A percentile compares a stretch with the other conserved stretches of the same genome.
These are phyloP conservation scores for Rhodamnia rubescens DNA, from an alignment of 345 rosid genomes.

Conservation along the genomic window DNA sequence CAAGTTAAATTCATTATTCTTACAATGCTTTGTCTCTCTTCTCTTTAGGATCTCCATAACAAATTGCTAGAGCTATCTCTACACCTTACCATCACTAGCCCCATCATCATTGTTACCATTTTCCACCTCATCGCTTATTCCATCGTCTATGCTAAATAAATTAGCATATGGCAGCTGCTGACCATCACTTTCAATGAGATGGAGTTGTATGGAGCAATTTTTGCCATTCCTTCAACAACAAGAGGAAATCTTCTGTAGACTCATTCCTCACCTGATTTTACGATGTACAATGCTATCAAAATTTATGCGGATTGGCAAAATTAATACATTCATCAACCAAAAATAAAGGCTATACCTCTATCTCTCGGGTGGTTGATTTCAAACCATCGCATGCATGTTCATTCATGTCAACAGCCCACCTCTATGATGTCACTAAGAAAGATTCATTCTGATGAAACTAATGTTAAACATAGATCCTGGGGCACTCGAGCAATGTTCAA, in stretches of 20 bases:
- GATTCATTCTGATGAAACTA: neutral
- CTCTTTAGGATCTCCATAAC: slow-evolving; percentile 37
- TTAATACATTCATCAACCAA: neutral
- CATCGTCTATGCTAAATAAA: slow-evolving; percentile 7
- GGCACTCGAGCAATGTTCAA: slow-evolving; percentile 32
- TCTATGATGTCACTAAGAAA: slow-evolving; percentile 12
- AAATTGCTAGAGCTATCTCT: slow-evolving; percentile 26
- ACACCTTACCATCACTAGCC: slow-evolving; percentile 29
- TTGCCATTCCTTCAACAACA: slow-evolving; percentile 49
- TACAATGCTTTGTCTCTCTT: slow-evolving; percentile 17
- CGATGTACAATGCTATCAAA: neutral
- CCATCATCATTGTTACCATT: slow-evolving; percentile 4
- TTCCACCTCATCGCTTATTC: slow-evolving; percentile 9
- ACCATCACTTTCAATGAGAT: slow-evolving; percentile 10
- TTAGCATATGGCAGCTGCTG: slow-evolving; percentile 3
- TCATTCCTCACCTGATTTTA: slow-evolving; percentile 42
- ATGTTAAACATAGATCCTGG: slow-evolving; percentile 17
- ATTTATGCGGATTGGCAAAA: neutral
- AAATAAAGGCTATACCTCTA: slow-evolving; percentile 22
- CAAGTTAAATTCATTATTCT: neutral
- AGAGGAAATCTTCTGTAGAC: slow-evolving; percentile 43
- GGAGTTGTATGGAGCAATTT: slow-evolving; percentile 32
- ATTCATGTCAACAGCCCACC: slow-evolving; percentile 73
- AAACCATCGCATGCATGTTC: slow-evolving; percentile 45
- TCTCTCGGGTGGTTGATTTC: slow-evolving; percentile 44